Base-by-base conservation (phyloP, 306 rosid species). In the Morella rubra region DNA sequence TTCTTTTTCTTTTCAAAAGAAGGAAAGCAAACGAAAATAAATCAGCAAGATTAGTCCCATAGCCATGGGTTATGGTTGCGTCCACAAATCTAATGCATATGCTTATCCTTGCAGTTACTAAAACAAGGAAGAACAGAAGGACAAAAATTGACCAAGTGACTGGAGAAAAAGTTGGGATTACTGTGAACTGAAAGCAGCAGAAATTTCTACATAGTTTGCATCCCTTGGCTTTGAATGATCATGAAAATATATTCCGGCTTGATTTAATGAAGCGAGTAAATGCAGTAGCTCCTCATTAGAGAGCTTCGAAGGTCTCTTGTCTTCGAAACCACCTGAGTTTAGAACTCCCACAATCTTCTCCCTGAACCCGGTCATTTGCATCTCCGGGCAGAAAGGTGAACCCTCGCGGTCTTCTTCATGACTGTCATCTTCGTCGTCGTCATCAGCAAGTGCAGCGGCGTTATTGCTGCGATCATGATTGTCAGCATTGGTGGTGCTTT, bases 291-390 rank as follows among this genome's bases (percentile, higher is more conserved):
- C 93, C 73, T 86, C 87, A 5, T 86, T 50, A 15, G 88, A 85
- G 74, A 92, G 75, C 80, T 92, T 95, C 0, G 81, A 84, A 79
- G 99, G 96, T 82, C 99, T 84, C 86, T 87, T 92, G 19, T 83
- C 88, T 44, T 87, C 91, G 73, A 85, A 92, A 44, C 87, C 86
- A 16, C 85, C 88, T 10, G 85, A 79, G 78, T 76, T 87, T 62
- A 95, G 80, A 16, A 92, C 92, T 45, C 77, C 85, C 7, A 90
- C 20, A 4, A 89, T 60, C 91, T 83, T 85, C 72, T 81, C 84
- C 79, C 73, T 70, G 78, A 85, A 83, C n/a, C 32, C 73, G 52
- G 20, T 68, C 16, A 59, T 69, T 52, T 73, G 76, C 54, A 40
- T 81, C 79, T 71, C 83, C 32, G 27, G 76, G 68, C 80, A 81